phyloP scores from a whole-genome alignment of 1,284 basidiomycete species.

The Ustilago trichophora region DNA sequence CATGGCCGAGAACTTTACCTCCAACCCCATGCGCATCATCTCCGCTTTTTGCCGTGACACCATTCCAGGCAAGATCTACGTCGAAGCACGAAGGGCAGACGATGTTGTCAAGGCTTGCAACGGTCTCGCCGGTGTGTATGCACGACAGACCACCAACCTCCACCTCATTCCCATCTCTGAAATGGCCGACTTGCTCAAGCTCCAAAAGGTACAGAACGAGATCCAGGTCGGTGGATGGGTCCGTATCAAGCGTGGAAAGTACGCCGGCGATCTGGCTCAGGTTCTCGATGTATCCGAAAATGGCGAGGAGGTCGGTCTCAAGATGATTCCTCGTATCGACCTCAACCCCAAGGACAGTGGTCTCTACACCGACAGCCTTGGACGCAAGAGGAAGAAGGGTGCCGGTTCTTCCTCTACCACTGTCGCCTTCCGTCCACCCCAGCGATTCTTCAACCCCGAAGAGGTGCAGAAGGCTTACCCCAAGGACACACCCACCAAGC shows the following conservation, averaged over 20 bases:
- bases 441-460: conserved; percentile 91
- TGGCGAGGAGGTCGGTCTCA: conserved; percentile 90
- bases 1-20: conserved; percentile 70
- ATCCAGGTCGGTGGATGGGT: conserved; percentile 92
- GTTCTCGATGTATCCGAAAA: conserved; percentile 92
- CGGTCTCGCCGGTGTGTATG: conserved; percentile 90
- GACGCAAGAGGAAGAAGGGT: conserved; percentile 66
- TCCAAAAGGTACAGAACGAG: conserved; percentile 90
- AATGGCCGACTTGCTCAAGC: conserved; percentile 95
- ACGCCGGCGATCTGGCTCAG: conserved; percentile 92
- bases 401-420: conserved; percentile 54
- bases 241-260: conserved; percentile 90
- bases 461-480: conserved; percentile 90
- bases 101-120: conserved; percentile 85
- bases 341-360: conserved; percentile 71
- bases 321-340: conserved; percentile 96
- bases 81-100: conserved; percentile 88
- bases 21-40: conserved; percentile 81
- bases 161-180: conserved; percentile 94
- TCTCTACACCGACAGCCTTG: conserved; percentile 67
- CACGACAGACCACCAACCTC: conserved; percentile 72
- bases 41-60: conserved; percentile 97
- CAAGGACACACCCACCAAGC: conserved; percentile 71
- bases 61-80: conserved; percentile 91
- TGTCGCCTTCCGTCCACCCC: conserved; percentile 79